Conservation (phyloP, 345 rosid species). For the Eucalyptus viminalis region DNA sequence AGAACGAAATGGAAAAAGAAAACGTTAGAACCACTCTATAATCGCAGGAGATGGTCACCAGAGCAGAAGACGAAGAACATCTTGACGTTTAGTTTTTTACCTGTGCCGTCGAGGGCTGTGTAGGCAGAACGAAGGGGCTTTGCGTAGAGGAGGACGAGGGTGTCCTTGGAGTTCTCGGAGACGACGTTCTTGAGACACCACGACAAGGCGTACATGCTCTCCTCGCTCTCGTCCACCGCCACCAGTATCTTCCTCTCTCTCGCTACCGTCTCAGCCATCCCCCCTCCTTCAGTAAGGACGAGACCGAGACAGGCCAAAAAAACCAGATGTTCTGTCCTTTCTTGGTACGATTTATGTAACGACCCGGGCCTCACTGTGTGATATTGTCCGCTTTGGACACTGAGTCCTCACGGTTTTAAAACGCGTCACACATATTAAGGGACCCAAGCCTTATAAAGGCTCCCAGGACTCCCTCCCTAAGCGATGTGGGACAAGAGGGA, state of each 20-base stretch:
- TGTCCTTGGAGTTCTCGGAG: conserved; percentile 11
- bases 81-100: not conserved
- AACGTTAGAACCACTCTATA: too few species aligned
- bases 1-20: not conserved
- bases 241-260: conserved; percentile 29
- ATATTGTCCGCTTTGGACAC: too few species aligned
- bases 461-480: too few species aligned
- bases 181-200: conserved; percentile 40
- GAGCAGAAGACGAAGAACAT: not conserved
- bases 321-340: too few species aligned
- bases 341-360: too few species aligned
- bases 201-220: conserved; percentile 47
- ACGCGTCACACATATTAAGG: too few species aligned
- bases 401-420: too few species aligned
- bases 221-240: conserved; percentile 48
- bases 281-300: not conserved
- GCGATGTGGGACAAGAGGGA: too few species aligned
- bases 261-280: not conserved
- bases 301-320: not conserved
- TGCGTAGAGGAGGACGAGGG: conserved; percentile 40
- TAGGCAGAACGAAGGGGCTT: conserved; percentile 22
- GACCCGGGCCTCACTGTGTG: too few species aligned
- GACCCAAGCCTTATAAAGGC: too few species aligned
- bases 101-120: conserved; percentile 33
- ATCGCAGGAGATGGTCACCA: not conserved